Base-by-base conservation (phyloP, 1,284 basidiomycete species). In the Laetiporus sulphureus region DNA sequence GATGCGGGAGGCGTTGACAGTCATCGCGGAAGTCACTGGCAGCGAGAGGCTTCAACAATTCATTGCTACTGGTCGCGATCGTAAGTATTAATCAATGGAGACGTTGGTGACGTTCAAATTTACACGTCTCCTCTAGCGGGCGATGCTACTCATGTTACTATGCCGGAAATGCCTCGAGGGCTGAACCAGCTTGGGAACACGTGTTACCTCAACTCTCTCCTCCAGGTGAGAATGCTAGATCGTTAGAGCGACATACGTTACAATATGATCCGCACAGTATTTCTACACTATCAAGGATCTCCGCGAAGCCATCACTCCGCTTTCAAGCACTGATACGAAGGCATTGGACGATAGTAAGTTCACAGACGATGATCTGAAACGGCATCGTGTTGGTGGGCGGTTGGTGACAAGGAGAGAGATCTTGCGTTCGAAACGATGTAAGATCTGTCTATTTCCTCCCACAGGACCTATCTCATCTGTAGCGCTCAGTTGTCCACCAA, bases 241-340 rank as follows among this genome's bases (percentile, higher is more conserved):
- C 6, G 32, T 13, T 6, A 4, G 13, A 10, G n/a, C 8, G 15
- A 32, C 8, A 15, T 13, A 23, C 29, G 27, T 32, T 16, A 27
- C 24, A 12, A 11, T n/a, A 15, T 21, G 18, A 6, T n/a, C 3
- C 19, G 5, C 44, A 6, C 61, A 94, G 79, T 96, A 96, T 62
- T 93, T 96, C 60, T 95, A 92, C 61, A 93, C 91, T n/a, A 90
- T 96, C 62, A 84, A 78, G 55, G 87, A 91, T 36, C 71, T 96
- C 21, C 77, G 92, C 30, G 81, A 83, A 8, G 80, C 84, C 5
- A 78, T 95, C 13, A 64, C 75, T 20, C 73, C 77, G 2, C 72
- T 84, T 64, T 72, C 72, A 18, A 71, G 75, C 42, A 60, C 72
- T 23, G 75, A 75, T 27, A 47, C 71, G 34, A 79, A 79, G 47